Evolutionary conservation across 2,329 filamentous ascomycete species (phyloP).

Genomic region (Rutstroemia sp.): DNA sequence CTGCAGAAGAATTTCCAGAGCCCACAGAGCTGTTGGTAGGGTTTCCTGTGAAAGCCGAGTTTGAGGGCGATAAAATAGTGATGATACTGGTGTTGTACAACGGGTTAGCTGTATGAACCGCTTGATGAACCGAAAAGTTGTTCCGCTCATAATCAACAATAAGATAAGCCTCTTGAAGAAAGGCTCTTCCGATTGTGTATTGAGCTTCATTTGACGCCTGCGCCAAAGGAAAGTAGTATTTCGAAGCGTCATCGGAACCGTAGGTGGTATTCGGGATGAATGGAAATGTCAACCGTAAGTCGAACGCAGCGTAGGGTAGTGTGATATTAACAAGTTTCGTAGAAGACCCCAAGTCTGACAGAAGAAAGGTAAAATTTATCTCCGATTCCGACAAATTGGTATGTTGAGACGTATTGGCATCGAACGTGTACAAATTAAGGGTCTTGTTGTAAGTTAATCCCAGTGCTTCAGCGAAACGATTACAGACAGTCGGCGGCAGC

Average conservation of each 20-base stretch:
- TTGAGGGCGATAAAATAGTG: constrained; percentile 13
- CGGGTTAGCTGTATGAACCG: constrained; percentile 22
- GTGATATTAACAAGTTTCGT: constrained; percentile 33
- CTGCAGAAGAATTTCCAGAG: neutral
- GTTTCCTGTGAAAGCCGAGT: constrained; percentile 23
- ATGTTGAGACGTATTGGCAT: constrained; percentile 45
- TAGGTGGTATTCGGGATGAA: constrained; percentile 38
- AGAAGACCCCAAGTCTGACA: constrained; percentile 41
- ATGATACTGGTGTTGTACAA: constrained; percentile 20
- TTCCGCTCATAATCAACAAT: constrained; percentile 30
- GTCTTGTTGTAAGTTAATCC: constrained; percentile 58
- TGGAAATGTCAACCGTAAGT: constrained; percentile 25
- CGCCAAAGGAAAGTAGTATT: constrained; percentile 33
- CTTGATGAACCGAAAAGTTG: constrained; percentile 29
- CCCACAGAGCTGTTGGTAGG: constrained; percentile 1
- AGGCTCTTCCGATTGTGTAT: constrained; percentile 30
- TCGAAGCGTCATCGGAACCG: constrained; percentile 29
- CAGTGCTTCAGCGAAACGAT: constrained; percentile 55
- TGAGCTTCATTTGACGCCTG: constrained; percentile 23
- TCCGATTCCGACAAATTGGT: constrained; percentile 36
- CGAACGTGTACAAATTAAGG: constrained; percentile 57
- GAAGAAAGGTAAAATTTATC: constrained; percentile 48
- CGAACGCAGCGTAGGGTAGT: constrained; percentile 29
- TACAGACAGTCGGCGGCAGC: constrained; percentile 53
- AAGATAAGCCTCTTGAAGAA: constrained; percentile 31